Percentiles rank a stretch among this genome's conserved stretches.
Conservation (phyloP, 768 basidiomycete species). For the Fomitopsis serialis region DNA sequence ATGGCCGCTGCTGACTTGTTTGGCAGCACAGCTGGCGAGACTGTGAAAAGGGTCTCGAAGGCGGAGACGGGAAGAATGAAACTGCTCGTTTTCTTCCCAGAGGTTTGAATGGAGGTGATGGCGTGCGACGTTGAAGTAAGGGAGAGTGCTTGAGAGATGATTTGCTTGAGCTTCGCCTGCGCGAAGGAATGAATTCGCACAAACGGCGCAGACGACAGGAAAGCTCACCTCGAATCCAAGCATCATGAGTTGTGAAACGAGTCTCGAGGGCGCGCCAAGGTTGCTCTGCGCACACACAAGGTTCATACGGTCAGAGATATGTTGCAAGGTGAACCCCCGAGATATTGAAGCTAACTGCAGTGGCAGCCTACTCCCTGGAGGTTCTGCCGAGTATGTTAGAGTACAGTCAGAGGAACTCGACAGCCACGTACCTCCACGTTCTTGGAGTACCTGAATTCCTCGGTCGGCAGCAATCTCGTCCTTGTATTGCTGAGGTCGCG, state of each 20-base stretch:
- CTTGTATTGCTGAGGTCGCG: conserved; percentile 38
- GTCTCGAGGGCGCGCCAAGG: conserved; percentile 51
- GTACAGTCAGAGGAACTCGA: not conserved
- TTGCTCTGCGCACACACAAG: conserved; percentile 79
- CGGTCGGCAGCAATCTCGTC: conserved; percentile 73
- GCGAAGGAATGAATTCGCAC: not conserved
- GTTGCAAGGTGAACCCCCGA: conserved; percentile 67
- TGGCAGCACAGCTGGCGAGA: conserved; percentile 74
- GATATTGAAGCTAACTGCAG: conserved; percentile 72
- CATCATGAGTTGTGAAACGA: conserved; percentile 65
- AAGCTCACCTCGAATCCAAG: conserved; percentile 67
- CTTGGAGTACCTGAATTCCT: conserved; percentile 56
- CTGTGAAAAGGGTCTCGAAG: conserved; percentile 73
- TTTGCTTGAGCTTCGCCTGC: conserved; percentile 78
- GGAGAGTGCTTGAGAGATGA: conserved; percentile 75
- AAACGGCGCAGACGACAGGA: not conserved
- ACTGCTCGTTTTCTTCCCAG: conserved; percentile 31
- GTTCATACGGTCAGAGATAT: conserved; percentile 75
- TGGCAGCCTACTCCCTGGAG: conserved; percentile 65
- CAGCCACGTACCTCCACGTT: conserved; percentile 55
- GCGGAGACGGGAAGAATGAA: conserved; percentile 57
- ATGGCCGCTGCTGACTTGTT: conserved; percentile 75
- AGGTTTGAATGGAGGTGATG: conserved; percentile 69
- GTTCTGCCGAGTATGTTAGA: conserved; percentile 34
- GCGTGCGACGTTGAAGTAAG: conserved; percentile 72